Evolutionary conservation across 495 filamentous ascomycete species (phyloP), one percentile per base, ranked within the genome.

Genomic region (Thozetella sp.): DNA sequence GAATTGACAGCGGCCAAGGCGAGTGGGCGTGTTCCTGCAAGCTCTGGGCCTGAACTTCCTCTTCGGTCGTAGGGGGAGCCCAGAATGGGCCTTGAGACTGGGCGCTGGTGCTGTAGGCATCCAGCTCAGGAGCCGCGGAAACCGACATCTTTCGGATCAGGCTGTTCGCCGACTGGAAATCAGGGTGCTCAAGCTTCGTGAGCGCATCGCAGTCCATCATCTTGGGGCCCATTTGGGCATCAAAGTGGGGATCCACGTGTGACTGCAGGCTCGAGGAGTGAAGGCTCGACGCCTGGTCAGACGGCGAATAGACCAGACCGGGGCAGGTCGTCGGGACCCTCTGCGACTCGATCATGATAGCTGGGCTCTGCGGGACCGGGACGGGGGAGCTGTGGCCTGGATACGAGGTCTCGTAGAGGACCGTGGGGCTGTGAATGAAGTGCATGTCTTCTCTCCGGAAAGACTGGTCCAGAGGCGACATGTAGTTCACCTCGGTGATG

Each of bases 401-500:
- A 58, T 71, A 48, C 20, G 43, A 84, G 65, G 64, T 76, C 25
- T 82, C 80, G 64, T 84, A 85, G 53, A 82, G 72, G 50, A 81
- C 70, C 2, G 73, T 72, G 10, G 82, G 81, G 71, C 82, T 84
- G 61, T 80, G 75, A 23, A 82, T 68, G 54, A 74, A 84, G 6
- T 75, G 67, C 3, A 81, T 63, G 34, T 85, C 81, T 25, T 84
- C 79, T 62, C 80, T 67, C 1, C 70, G 70, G 65, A 80, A 85
- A 2, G 81, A 77, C 25, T 80, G 78, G 50, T 69, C 71, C 43
- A 83, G 66, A 12, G 82, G 81, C 22, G 82, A 84, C 55, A 79
- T 75, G 63, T 84, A 85, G 63, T 85, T 80, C 51, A 80, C 74
- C 15, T 84, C 82, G 61, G 79, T 83, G 50, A 85, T 73, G 3